phyloP scores from a whole-genome alignment of 202 grass and related monocot species.

The Dendrocalamus latiflorus region DNA sequence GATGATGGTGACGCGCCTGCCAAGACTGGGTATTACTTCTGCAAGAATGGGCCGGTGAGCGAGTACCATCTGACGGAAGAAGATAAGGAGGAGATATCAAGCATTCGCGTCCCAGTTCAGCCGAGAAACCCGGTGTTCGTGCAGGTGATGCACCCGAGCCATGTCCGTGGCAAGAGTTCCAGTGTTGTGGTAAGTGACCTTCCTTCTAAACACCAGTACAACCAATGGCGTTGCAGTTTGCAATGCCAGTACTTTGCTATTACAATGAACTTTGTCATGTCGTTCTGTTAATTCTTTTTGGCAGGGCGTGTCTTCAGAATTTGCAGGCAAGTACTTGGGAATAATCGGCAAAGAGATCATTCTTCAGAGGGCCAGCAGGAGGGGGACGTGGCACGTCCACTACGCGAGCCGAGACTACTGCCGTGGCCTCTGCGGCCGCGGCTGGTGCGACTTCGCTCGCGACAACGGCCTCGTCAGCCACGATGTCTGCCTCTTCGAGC shows the following conservation, averaged over 20 bases:
- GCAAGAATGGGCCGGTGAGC: slow-evolving; percentile 33
- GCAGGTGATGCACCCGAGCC: slow-evolving; percentile 29
- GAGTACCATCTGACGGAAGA: slow-evolving; percentile 25
- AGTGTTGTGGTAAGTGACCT: slow-evolving; percentile 21
- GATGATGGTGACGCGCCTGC: neutral
- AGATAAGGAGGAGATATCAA: slow-evolving; percentile 32
- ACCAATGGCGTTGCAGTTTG: neutral
- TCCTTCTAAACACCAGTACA: neutral
- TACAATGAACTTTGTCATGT: neutral
- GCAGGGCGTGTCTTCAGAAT: slow-evolving; percentile 36
- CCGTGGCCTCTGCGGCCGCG: neutral
- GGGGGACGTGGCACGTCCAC: slow-evolving; percentile 3
- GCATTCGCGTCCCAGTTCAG: neutral
- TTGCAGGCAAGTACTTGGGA: slow-evolving; percentile 23
- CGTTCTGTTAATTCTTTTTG: neutral
- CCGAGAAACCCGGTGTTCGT: slow-evolving; percentile 28
- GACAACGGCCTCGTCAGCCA: slow-evolving; percentile 26
- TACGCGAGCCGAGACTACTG: neutral
- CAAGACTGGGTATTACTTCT: slow-evolving; percentile 29
- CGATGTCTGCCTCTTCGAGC: slow-evolving; percentile 50
- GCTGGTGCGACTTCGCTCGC: slow-evolving; percentile 39
- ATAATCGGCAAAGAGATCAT: neutral
- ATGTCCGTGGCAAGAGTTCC: neutral
- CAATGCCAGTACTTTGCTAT: neutral
- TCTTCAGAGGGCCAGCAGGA: neutral